Conservation (phyloP, 805 yeast species). For the Tetrapisispora phaffii region DNA sequence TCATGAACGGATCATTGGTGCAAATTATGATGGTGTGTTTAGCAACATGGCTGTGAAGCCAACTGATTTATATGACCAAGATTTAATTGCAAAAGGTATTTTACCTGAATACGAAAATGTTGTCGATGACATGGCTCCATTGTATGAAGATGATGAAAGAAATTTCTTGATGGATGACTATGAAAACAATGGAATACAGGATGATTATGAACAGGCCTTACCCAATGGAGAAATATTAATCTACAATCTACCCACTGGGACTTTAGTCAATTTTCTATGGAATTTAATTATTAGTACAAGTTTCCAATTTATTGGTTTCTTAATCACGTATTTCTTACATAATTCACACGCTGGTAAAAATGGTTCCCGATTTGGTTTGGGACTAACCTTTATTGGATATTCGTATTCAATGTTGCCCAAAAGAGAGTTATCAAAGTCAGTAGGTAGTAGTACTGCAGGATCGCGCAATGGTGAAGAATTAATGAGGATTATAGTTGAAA, state of each 20-base stretch:
- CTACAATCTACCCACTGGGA: slow-evolving; percentile 93
- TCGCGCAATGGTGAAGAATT: slow-evolving; percentile 15
- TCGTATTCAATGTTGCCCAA: slow-evolving; percentile 51
- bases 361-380: slow-evolving; percentile 88
- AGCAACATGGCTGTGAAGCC: slow-evolving; percentile 89
- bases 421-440: slow-evolving; percentile 26
- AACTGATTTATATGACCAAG: slow-evolving; percentile 31
- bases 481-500: slow-evolving; percentile 40
- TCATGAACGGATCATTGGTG: slow-evolving; percentile 9
- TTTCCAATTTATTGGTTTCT: slow-evolving; percentile 88
- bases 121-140: slow-evolving; percentile 90
- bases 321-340: slow-evolving; percentile 80
- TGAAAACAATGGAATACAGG: slow-evolving; percentile 71
- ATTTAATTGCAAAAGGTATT: slow-evolving; percentile 36
- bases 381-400: slow-evolving; percentile 67
- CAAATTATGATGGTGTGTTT: slow-evolving; percentile 73
- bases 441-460: slow-evolving; percentile 13
- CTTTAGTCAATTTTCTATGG: slow-evolving; percentile 78
- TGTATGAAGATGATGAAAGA: slow-evolving; percentile 69
- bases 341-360: slow-evolving; percentile 96
- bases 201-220: slow-evolving; percentile 36
- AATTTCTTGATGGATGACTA: slow-evolving; percentile 20
- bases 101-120: slow-evolving; percentile 93
- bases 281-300: slow-evolving; percentile 76
- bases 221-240: slow-evolving; percentile 74